Conservation (phyloP, 768 basidiomycete species). For the Termitomyces sp. region DNA sequence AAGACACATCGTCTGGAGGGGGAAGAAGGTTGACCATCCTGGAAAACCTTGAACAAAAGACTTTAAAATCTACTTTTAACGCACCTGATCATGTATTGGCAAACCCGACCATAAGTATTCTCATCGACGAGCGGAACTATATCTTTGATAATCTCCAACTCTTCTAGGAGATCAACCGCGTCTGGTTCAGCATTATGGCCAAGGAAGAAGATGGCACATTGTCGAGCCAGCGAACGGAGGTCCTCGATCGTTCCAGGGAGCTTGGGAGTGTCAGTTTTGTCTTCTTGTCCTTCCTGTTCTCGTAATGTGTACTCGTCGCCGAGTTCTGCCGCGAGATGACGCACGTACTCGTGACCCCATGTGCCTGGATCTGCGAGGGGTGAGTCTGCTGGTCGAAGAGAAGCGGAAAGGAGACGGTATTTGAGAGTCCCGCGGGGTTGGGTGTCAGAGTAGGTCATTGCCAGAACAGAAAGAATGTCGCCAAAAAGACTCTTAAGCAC, state of each 20-base stretch:
- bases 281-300: conserved; percentile 40
- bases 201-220: conserved; percentile 87
- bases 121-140: conserved; percentile 78
- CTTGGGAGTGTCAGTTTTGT: conserved; percentile 21
- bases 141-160: conserved; percentile 83
- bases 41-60: background rate
- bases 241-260: conserved; percentile 65
- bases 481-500: conserved; percentile 81
- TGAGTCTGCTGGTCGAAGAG: conserved; percentile 57
- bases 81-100: conserved; percentile 93
- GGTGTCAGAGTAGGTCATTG: conserved; percentile 99
- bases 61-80: conserved; percentile 16
- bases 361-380: conserved; percentile 84
- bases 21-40: conserved; percentile 88
- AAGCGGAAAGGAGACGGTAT: conserved; percentile 82
- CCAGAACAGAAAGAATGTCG: conserved; percentile 95
- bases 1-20: conserved; percentile 87
- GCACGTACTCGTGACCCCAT: conserved; percentile 99
- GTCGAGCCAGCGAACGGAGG: conserved; percentile 67
- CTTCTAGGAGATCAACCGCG: conserved; percentile 92
- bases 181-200: conserved; percentile 97
- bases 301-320: conserved; percentile 85
- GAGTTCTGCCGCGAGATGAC: conserved; percentile 93
- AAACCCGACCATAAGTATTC: conserved; percentile 85
- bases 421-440: conserved; percentile 93